Base-by-base conservation (phyloP, 495 filamentous ascomycete species). In the Hypoxylon crocopeplum region DNA sequence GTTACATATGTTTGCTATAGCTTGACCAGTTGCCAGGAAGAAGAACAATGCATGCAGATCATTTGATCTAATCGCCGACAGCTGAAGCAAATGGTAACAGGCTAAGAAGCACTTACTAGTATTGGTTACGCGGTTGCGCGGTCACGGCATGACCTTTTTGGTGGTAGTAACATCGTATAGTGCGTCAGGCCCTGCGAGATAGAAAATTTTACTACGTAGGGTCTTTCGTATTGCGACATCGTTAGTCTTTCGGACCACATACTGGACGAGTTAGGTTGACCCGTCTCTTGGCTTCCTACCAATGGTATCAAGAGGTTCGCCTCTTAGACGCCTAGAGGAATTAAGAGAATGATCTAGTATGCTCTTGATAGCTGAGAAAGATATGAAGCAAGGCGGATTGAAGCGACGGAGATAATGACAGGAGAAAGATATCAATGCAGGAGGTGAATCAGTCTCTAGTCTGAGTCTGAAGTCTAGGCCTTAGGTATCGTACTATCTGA, bases 161-260 rank as follows among this genome's bases (percentile, higher is more conserved):
- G 16, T 32, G 45, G 32, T 49, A 48, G 42, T 53, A 53, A 44
- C 41, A 25, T 36, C 32, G 32, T 11, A 34, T 13, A n/a, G 32
- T 34, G 2, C 12, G 4, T 7, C 3, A 34, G 32, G 5, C 4
- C 7, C 5, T 34, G 3, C 12, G 7, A 34, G 8, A 34, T 7
- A 34, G 12, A 3, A 6, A 3, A 34, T 34, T 34, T 6, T 34
- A 34, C 7, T 3, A 34, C 5, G n/a, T 34, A 34, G n/a, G 32
- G 32, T 44, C 37, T 54, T 53, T 59, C 55, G 61, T 36, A 59
- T 55, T 59, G 48, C 33, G 48, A 56, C 38, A 50, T 36, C 30
- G 17, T 10, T 38, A 50, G 48, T 41, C 25, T 50, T 39, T 56
- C 61, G 61, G 61, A 22, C 17, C 7, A 56, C 20, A 25, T 64